A percentile compares a stretch with the other conserved stretches of the same genome.
Evolutionary conservation across 495 filamentous ascomycete species (phyloP).

Genomic region (Podospora fimiseda): DNA sequence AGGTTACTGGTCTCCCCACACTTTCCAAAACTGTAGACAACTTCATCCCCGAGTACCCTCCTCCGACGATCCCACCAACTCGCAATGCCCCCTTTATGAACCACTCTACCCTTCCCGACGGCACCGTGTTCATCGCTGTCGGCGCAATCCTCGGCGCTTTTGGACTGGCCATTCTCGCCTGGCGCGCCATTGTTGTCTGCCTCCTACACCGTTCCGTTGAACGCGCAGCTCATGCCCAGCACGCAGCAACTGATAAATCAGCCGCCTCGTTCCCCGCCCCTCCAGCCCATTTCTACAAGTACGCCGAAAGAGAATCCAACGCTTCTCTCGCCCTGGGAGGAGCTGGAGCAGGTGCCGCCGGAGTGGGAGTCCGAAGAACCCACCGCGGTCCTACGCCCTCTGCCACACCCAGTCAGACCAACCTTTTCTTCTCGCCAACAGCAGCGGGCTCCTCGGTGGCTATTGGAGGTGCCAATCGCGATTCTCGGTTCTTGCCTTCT

Average conservation of each 20-base stretch:
- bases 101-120: slow-evolving; percentile 81
- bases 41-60: slow-evolving; percentile 44
- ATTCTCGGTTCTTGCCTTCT: slow-evolving; percentile 73
- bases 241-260: slow-evolving; percentile 57
- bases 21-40: slow-evolving; percentile 36
- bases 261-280: slow-evolving; percentile 41
- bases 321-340: slow-evolving; percentile 53
- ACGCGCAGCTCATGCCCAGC: slow-evolving; percentile 66
- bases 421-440: slow-evolving; percentile 92
- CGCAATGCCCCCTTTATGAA: slow-evolving; percentile 90
- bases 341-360: slow-evolving; percentile 18
- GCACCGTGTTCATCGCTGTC: slow-evolving; percentile 92
- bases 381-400: slow-evolving; percentile 39
- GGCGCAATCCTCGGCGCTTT: slow-evolving; percentile 82
- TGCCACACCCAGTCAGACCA: slow-evolving; percentile 44
- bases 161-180: slow-evolving; percentile 69
- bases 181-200: slow-evolving; percentile 86
- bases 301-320: slow-evolving; percentile 50
- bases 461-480: slow-evolving; percentile 48
- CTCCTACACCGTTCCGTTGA: slow-evolving; percentile 85
- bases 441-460: slow-evolving; percentile 42
- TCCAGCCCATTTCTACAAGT: slow-evolving; percentile 51
- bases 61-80: slow-evolving; percentile 71
- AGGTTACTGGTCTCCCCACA: slow-evolving; percentile 39
- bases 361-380: slow-evolving; percentile 30